Evolutionary conservation across 1,139 yeast genomes (phyloP), one percentile per base, ranked within the genome.

Genomic region (Protomyces macrosporus): DNA sequence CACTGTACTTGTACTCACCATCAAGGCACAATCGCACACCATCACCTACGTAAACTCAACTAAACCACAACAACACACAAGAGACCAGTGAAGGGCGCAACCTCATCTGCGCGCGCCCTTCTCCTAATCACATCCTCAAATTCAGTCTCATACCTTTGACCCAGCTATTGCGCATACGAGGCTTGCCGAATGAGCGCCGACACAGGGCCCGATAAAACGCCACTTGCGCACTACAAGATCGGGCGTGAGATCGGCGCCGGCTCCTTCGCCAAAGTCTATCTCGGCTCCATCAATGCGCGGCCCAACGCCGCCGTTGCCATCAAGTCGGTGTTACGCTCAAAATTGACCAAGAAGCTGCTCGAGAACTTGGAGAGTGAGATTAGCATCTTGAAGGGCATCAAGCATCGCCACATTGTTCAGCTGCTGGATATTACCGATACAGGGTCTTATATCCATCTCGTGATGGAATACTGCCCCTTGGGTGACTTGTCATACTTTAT

Each of bases 381-480:
- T 58, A 79, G 88, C 59, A 93, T 93, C 60, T 79, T 93, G 69
- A 90, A 90, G 76, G 84, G 87, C 60, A 81, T 93, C 80, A 85
- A 86, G 70, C 97, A 93, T 72, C 96, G 97, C 2, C 98, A 93
- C 74, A 88, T 93, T 61, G 98, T 93, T 3, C 86, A 87, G 12
- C 78, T 93, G 59, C 75, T 88, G 64, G 98, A 91, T 71, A 90
- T 89, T 73, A 45, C 53, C 32, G 61, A 60, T 32, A 61, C 64
- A 10, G 57, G 60, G 14, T 84, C 86, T 67, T 87, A 89, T 71
- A 89, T 90, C 76, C 95, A 90, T 75, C 78, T 93, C 68, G 84
- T 91, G n/a, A 93, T 93, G 98, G 98, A 93, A 73, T 93, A 90
- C 76, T 93, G 98, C 73, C 86, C 97, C 0, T 79, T 93, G 75